Conservation (phyloP, 148 eudicot species). For the Cornus controversa region DNA sequence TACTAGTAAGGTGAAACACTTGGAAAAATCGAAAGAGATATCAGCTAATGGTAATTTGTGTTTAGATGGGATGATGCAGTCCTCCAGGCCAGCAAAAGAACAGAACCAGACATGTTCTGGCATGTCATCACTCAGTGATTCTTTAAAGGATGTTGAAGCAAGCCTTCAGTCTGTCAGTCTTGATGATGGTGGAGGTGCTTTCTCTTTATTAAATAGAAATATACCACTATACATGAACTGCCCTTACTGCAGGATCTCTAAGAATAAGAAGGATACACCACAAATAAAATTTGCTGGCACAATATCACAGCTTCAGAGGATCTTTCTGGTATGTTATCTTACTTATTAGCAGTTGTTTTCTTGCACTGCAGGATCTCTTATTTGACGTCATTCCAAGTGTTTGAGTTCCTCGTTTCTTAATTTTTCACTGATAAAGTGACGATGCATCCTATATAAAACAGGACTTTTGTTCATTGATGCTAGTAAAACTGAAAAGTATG, state of each 20-base stretch:
- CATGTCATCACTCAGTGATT: conserved; percentile 25
- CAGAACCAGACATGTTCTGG: conserved; percentile 32
- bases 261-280: conserved; percentile 53
- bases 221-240: conserved; percentile 83
- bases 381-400: not conserved
- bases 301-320: conserved; percentile 89
- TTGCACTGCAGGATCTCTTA: too few species aligned
- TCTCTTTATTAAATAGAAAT: conserved; percentile 61
- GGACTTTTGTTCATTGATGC: too few species aligned
- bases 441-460: too few species aligned
- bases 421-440: too few species aligned
- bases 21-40: conserved; percentile 50
- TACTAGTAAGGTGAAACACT: conserved; percentile 35
- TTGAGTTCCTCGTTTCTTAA: not conserved
- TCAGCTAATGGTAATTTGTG: conserved; percentile 25
- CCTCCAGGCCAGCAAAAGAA: conserved; percentile 29
- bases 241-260: conserved; percentile 65
- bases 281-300: conserved; percentile 70
- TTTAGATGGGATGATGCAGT: conserved; percentile 28
- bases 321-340: conserved; percentile 71
- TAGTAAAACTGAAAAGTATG: too few species aligned
- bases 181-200: conserved; percentile 63
- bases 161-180: conserved; percentile 38
- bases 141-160: conserved; percentile 40
- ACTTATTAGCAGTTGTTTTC: not conserved